Conservation (phyloP, 2,329 filamentous ascomycete genomes). For the Clarireedia paspali region DNA sequence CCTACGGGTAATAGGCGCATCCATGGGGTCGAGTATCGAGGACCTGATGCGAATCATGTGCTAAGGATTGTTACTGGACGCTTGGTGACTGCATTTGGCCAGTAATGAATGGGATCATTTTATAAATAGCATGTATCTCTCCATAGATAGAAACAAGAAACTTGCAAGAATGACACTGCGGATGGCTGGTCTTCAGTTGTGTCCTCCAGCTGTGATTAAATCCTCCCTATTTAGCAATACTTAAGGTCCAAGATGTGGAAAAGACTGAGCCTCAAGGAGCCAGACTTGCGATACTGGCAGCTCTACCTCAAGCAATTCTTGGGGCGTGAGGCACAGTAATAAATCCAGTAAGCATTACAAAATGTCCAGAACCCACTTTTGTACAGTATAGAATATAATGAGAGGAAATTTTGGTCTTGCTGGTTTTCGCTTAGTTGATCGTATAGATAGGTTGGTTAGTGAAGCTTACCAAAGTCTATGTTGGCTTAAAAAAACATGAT, state of each 20-base stretch:
- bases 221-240: conserved; percentile 1
- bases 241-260: neutral
- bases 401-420: neutral
- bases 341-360: conserved; percentile 1
- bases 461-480: neutral
- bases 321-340: conserved; percentile 2
- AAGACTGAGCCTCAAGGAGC: conserved; percentile 3
- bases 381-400: neutral
- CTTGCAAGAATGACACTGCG: conserved; percentile 1
- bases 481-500: no score
- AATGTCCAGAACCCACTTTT: neutral
- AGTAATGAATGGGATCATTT: conserved; percentile 3
- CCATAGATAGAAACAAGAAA: conserved; percentile 2
- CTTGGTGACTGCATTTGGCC: neutral
- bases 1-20: conserved; percentile 6
- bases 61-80: conserved; percentile 6
- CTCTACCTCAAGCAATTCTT: neutral
- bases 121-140: conserved; percentile 5
- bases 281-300: conserved; percentile 1
- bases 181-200: conserved; percentile 5
- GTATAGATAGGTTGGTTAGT: neutral
- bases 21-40: conserved; percentile 4
- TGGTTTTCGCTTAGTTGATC: neutral
- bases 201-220: neutral
- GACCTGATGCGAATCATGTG: conserved; percentile 7